A percentile compares a stretch with the other conserved stretches of the same genome.
These are phyloP conservation scores for Penicillium simplicissimum DNA, from an alignment of 495 filamentous ascomycete species.

Conservation along the genomic window DNA sequence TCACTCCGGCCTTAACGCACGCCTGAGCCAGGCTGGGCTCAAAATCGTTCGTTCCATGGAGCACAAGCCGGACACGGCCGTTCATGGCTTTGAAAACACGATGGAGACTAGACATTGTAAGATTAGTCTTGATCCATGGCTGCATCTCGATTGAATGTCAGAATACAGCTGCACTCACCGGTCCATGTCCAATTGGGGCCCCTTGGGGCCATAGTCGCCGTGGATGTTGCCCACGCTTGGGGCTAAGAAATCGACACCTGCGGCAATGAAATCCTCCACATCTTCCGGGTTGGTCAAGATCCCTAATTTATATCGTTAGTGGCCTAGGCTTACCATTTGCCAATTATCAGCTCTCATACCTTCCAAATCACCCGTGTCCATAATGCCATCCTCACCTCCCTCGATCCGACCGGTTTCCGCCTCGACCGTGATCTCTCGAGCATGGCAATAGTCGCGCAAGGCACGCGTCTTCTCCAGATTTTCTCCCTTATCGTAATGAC, in stretches of 20 bases:
- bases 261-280: conserved; percentile 64
- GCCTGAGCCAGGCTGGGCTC: conserved; percentile 54
- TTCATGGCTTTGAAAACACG: conserved; percentile 28
- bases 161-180: conserved; percentile 27
- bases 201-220: conserved; percentile 66
- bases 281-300: conserved; percentile 68
- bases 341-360: conserved; percentile 25
- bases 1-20: conserved; percentile 63
- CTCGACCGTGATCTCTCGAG: conserved; percentile 64
- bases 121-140: neutral
- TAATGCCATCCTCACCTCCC: conserved; percentile 79
- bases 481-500: conserved; percentile 71
- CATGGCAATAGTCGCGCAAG: conserved; percentile 64
- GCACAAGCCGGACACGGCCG: conserved; percentile 59
- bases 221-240: conserved; percentile 81
- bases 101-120: conserved; percentile 8
- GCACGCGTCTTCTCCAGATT: conserved; percentile 64
- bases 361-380: conserved; percentile 66
- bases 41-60: conserved; percentile 73
- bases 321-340: neutral
- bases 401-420: conserved; percentile 75
- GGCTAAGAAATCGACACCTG: conserved; percentile 72
- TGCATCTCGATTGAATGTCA: neutral
- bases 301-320: neutral
- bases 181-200: conserved; percentile 64